phyloP scores from a whole-genome alignment of 192 early-diverging fungal genomes.

The Coemansia sp. region DNA sequence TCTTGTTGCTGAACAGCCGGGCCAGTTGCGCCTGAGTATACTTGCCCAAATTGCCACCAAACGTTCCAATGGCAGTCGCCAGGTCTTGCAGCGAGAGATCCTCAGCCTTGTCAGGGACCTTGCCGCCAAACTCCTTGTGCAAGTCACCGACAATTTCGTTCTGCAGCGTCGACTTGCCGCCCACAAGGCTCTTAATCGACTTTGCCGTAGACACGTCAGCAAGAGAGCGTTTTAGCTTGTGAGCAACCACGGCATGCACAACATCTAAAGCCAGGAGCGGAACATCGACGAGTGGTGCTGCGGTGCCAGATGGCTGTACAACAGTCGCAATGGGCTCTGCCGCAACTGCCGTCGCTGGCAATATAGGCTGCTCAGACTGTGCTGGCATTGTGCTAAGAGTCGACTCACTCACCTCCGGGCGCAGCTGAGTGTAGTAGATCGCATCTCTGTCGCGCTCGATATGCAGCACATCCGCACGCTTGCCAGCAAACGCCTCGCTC shows the following conservation, averaged over 20 bases:
- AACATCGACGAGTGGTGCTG: slow-evolving; percentile 65
- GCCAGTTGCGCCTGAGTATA: slow-evolving; percentile 69
- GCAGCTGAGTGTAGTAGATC: slow-evolving; percentile 16
- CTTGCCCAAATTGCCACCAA: slow-evolving; percentile 76
- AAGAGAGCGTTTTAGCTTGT: slow-evolving; percentile 85
- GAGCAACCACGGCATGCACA: slow-evolving; percentile 75
- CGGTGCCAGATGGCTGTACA: too few relatives aligned
- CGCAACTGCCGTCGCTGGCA: slow-evolving; percentile 56
- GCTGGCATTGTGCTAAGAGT: background rate
- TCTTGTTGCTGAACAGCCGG: slow-evolving; percentile 82
- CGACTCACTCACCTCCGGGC: background rate
- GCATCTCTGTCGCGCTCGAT: slow-evolving; percentile 13
- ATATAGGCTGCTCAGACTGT: slow-evolving; percentile 1
- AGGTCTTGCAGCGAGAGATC: slow-evolving; percentile 86
- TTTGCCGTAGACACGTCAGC: slow-evolving; percentile 71
- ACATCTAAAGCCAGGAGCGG: slow-evolving; percentile 79
- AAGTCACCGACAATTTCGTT: slow-evolving; percentile 97
- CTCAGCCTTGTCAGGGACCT: slow-evolving; percentile 88
- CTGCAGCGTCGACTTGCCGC: slow-evolving; percentile 89
- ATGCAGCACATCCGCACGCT: slow-evolving; percentile 12
- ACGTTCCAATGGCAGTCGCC: slow-evolving; percentile 62
- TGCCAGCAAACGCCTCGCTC: background rate
- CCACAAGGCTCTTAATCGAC: slow-evolving; percentile 76
- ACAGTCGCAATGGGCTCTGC: slow-evolving; percentile 18
- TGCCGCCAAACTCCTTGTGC: slow-evolving; percentile 86